phyloP scores from a whole-genome alignment of 2,329 filamentous ascomycete genomes.

The Aspergillus tanneri region DNA sequence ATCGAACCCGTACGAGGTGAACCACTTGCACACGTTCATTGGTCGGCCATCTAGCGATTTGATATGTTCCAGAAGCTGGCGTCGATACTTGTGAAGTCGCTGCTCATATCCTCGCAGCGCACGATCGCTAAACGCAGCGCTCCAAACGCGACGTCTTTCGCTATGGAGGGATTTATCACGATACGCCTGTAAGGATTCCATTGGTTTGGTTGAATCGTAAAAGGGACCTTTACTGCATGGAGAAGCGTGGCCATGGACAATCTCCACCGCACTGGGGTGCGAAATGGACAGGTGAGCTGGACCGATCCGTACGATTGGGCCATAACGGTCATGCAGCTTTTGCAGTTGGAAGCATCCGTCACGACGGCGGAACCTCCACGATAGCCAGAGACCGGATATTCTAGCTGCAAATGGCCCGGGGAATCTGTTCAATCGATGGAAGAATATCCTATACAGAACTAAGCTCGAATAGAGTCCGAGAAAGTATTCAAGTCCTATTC shows the following conservation, averaged over 20 bases:
- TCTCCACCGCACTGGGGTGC: constrained; percentile 37
- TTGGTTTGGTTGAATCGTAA: constrained; percentile 40
- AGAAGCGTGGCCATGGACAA: constrained; percentile 40
- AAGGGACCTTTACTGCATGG: constrained; percentile 44
- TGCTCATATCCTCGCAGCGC: constrained; percentile 44
- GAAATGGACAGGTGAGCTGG: constrained; percentile 37
- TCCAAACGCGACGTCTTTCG: constrained; percentile 43
- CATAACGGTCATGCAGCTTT: constrained; percentile 36
- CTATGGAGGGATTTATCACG: constrained; percentile 42
- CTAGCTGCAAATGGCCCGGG: constrained; percentile 33
- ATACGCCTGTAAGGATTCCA: constrained; percentile 40
- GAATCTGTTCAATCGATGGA: constrained; percentile 17
- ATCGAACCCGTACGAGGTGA: constrained; percentile 24
- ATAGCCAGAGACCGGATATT: constrained; percentile 30
- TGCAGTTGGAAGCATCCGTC: constrained; percentile 14
- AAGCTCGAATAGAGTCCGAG: constrained; percentile 12
- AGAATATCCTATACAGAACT: constrained; percentile 10
- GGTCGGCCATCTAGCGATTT: constrained; percentile 24
- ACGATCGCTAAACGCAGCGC: constrained; percentile 42
- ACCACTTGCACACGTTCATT: constrained; percentile 42
- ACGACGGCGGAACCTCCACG: neutral
- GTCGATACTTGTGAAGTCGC: constrained; percentile 36
- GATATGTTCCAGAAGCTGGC: constrained; percentile 36
- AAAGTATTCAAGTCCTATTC: constrained; percentile 1
- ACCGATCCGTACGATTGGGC: constrained; percentile 38